These are phyloP conservation scores for Xylaria digitata DNA, from an alignment of 2,329 filamentous ascomycete species.

Conservation along the genomic window DNA sequence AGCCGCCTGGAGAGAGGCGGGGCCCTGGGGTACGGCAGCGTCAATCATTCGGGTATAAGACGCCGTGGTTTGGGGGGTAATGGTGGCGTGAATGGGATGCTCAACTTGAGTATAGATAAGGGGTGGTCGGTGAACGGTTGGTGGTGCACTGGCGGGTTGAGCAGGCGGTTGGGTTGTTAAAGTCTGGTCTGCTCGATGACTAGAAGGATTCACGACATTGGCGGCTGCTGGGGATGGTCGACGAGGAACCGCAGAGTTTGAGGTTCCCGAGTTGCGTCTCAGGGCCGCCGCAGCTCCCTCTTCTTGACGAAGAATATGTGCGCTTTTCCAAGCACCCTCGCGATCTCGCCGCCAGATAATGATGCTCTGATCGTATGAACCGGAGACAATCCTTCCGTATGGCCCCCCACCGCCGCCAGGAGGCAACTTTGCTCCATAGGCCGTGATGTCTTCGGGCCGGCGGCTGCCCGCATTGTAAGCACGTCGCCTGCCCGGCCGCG, in stretches of 20 bases:
- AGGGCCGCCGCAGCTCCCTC: conserved; percentile 69
- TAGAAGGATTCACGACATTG: conserved; percentile 23
- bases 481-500: conserved; percentile 52
- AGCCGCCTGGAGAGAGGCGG: conserved; percentile 58
- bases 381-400: conserved; percentile 95
- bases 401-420: conserved; percentile 89
- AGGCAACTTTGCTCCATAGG: conserved; percentile 86
- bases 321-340: conserved; percentile 85
- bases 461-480: conserved; percentile 77
- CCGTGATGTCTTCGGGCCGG: conserved; percentile 79
- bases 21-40: conserved; percentile 62
- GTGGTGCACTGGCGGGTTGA: conserved; percentile 44
- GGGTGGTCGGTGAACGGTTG: conserved; percentile 43
- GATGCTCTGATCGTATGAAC: conserved; percentile 94
- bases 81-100: conserved; percentile 49
- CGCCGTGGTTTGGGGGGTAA: conserved; percentile 52
- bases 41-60: conserved; percentile 66
- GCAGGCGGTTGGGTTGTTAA: conserved; percentile 35
- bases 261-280: conserved; percentile 38
- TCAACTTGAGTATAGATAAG: conserved; percentile 48
- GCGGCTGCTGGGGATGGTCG: conserved; percentile 35
- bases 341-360: conserved; percentile 93
- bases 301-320: conserved; percentile 80
- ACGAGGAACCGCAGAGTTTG: conserved; percentile 33
- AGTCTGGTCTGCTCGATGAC: conserved; percentile 29